Evolutionary conservation across 1,284 basidiomycete genomes (phyloP).

Genomic region (Ganoderma boninense): DNA sequence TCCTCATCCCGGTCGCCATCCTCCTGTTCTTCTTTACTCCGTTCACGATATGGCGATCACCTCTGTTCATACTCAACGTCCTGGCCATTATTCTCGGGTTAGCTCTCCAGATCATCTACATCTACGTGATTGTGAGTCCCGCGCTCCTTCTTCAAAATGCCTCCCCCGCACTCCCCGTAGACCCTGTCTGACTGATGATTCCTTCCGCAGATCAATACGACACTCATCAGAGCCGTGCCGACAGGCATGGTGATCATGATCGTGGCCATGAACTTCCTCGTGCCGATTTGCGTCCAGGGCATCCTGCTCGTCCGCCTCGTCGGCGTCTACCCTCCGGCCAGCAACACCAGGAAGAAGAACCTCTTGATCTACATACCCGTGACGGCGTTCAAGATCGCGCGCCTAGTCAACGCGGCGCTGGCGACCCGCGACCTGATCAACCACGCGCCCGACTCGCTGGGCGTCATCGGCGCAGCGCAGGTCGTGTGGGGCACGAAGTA

Average conservation of each 20-base stretch:
- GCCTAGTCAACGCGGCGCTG: background rate
- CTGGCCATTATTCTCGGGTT: conserved; percentile 32
- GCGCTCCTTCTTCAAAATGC: background rate
- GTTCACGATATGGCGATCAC: conserved; percentile 27
- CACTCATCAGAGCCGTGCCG: background rate
- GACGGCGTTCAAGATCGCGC: background rate
- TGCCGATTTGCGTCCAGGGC: conserved; percentile 33
- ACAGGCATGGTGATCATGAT: background rate
- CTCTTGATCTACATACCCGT: conserved; percentile 18
- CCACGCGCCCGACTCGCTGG: background rate
- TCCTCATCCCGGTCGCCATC: conserved; percentile 32
- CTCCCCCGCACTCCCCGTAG: background rate
- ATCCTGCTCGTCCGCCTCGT: conserved; percentile 37
- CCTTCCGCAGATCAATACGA: background rate
- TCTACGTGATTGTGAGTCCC: conserved; percentile 12
- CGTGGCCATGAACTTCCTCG: conserved; percentile 18
- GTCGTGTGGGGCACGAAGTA: conserved; percentile 2
- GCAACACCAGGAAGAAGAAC: background rate
- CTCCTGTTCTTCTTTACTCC: conserved; percentile 38
- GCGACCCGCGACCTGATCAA: background rate
- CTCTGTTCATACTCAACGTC: conserved; percentile 39
- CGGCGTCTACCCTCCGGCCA: conserved; percentile 32
- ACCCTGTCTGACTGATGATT: too few species aligned
- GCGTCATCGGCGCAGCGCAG: background rate
- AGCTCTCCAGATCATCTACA: conserved; percentile 16